Evolutionary conservation across 805 yeast genomes (phyloP).

Genomic region (Millerozyma miso): DNA sequence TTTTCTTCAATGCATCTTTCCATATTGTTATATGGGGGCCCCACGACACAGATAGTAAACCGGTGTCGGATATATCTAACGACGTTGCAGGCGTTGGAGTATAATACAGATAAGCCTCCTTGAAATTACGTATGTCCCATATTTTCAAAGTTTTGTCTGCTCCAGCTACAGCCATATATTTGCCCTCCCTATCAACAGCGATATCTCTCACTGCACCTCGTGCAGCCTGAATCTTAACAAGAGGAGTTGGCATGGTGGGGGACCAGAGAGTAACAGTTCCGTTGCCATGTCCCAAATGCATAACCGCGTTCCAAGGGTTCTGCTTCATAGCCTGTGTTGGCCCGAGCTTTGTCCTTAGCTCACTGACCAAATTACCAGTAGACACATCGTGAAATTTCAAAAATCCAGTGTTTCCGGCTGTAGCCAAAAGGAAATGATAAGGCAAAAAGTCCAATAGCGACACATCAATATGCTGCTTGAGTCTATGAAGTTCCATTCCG

Average conservation of each 20-base stretch:
- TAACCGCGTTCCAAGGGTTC: slow-evolving; percentile 93
- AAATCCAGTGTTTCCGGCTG: slow-evolving; percentile 87
- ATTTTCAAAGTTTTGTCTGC: slow-evolving; percentile 79
- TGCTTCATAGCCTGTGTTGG: slow-evolving; percentile 86
- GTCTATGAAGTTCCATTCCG: slow-evolving; percentile 88
- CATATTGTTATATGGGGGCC: slow-evolving; percentile 93
- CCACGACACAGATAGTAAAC: slow-evolving; percentile 85
- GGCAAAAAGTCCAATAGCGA: slow-evolving; percentile 84
- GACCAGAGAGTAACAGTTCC: slow-evolving; percentile 95
- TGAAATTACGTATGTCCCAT: slow-evolving; percentile 89
- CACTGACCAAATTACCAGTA: slow-evolving; percentile 83
- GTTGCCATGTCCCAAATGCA: slow-evolving; percentile 89
- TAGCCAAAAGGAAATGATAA: slow-evolving; percentile 80
- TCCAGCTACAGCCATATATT: slow-evolving; percentile 91
- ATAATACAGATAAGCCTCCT: slow-evolving; percentile 64
- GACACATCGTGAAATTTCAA: slow-evolving; percentile 93
- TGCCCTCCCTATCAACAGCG: slow-evolving; percentile 87
- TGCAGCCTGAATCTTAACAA: slow-evolving; percentile 75
- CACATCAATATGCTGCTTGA: slow-evolving; percentile 85
- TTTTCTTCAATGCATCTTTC: slow-evolving; percentile 75
- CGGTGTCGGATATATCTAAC: slow-evolving; percentile 79
- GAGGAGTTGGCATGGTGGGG: slow-evolving; percentile 79
- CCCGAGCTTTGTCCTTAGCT: slow-evolving; percentile 81
- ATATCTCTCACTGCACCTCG: slow-evolving; percentile 85
- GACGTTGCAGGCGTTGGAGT: slow-evolving; percentile 84